A percentile compares a stretch with the other conserved stretches of the same genome.
phyloP scores from a whole-genome alignment of 257 asterid genomes.

The Solanum bulbocastanum region DNA sequence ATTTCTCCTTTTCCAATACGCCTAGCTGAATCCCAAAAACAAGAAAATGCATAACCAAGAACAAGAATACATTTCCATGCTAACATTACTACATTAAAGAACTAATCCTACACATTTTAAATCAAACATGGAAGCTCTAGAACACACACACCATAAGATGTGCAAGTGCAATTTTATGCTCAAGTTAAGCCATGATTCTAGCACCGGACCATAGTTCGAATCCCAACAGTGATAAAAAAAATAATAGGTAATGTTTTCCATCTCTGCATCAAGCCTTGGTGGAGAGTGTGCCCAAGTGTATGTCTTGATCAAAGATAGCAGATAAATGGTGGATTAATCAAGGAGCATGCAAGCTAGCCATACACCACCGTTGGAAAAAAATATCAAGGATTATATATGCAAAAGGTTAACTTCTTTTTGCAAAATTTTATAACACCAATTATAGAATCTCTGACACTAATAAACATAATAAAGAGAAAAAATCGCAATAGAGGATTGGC shows the following conservation, averaged over 20 bases:
- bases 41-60: not conserved
- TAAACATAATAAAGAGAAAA: not conserved
- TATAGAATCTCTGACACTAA: not conserved
- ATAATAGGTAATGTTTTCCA: not conserved
- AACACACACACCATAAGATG: not conserved
- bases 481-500: not conserved
- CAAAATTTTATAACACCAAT: not conserved
- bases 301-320: not conserved
- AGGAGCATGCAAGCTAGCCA: not conserved
- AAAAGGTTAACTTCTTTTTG: not conserved
- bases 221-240: not conserved
- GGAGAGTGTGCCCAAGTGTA: not conserved
- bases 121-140: not conserved
- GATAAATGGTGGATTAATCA: not conserved
- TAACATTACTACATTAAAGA: not conserved
- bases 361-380: not conserved
- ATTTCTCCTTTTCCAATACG: not conserved
- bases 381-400: not conserved
- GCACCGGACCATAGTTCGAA: not conserved
- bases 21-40: not conserved
- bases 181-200: not conserved
- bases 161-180: not conserved
- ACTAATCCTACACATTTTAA: not conserved
- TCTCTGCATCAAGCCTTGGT: not conserved
- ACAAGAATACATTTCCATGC: not conserved